A percentile compares a stretch with the other conserved stretches of the same genome.
These are phyloP conservation scores for Penicillium sp. DNA, from an alignment of 2,329 filamentous ascomycete species.

Conservation along the genomic window DNA sequence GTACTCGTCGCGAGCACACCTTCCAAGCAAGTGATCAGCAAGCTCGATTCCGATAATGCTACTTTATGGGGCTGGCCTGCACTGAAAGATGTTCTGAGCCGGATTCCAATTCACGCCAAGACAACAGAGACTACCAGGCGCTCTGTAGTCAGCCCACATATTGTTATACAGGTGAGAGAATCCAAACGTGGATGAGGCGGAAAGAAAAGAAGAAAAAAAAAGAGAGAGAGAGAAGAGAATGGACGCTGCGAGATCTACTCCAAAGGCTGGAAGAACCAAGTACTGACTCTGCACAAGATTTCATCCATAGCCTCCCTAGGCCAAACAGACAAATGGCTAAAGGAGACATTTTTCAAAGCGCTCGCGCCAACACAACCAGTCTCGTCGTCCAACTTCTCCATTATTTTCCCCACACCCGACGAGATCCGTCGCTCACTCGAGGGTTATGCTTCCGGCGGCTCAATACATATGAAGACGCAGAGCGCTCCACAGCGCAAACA, in stretches of 20 bases:
- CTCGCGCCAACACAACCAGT: conserved; percentile 22
- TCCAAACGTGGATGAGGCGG: too few species aligned
- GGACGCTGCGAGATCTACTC: too few species aligned
- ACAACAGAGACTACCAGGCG: conserved; percentile 13
- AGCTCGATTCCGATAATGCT: conserved; percentile 36
- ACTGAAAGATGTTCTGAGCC: conserved; percentile 54
- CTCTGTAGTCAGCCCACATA: conserved; percentile 23
- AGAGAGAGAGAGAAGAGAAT: too few species aligned
- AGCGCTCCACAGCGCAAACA: conserved; percentile 67
- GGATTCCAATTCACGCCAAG: conserved; percentile 43
- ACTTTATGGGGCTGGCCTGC: conserved; percentile 74
- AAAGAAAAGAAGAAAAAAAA: too few species aligned
- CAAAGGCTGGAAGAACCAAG: too few species aligned
- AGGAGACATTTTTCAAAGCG: conserved; percentile 54
- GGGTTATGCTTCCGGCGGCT: conserved; percentile 69
- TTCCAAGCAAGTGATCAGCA: conserved; percentile 53
- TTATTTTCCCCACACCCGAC: conserved; percentile 74
- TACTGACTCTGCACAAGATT: conserved; percentile 50
- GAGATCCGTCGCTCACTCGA: conserved; percentile 72
- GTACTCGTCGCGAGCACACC: conserved; percentile 75
- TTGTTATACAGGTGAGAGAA: conserved; percentile 31
- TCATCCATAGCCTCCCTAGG: conserved; percentile 80
- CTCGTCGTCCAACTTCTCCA: conserved; percentile 51
- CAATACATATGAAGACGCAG: conserved; percentile 75
- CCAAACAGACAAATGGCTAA: conserved; percentile 64